Percentiles rank a stretch among this genome's conserved stretches.
These are phyloP conservation scores for Fusarium abutilonis DNA, from an alignment of 2,329 filamentous ascomycete species.

Conservation along the genomic window DNA sequence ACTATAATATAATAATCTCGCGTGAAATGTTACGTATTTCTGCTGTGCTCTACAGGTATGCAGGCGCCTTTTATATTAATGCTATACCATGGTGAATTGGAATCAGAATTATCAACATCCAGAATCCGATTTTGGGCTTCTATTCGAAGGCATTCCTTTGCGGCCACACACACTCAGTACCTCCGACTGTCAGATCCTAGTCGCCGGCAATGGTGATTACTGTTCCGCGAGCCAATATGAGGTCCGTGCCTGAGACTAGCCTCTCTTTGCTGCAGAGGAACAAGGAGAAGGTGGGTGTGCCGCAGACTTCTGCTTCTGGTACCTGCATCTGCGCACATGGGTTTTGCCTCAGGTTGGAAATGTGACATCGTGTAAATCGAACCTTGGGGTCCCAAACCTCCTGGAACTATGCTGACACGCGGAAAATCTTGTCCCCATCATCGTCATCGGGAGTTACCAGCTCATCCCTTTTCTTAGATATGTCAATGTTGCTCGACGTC, in stretches of 20 bases:
- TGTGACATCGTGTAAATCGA: conserved; percentile 44
- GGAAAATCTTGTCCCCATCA: conserved; percentile 33
- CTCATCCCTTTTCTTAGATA: conserved; percentile 4
- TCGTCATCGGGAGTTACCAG: conserved; percentile 20
- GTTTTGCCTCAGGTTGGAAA: conserved; percentile 28
- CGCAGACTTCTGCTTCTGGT: conserved; percentile 3
- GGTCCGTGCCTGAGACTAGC: conserved; percentile 53
- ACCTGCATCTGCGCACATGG: conserved; percentile 25
- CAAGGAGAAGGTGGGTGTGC: conserved; percentile 26
- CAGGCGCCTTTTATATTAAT: not conserved
- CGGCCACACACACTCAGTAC: conserved; percentile 21
- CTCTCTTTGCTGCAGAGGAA: conserved; percentile 37
- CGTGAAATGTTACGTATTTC: too few relatives aligned
- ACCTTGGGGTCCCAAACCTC: conserved; percentile 34
- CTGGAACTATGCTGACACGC: conserved; percentile 23
- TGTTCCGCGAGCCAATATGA: conserved; percentile 55
- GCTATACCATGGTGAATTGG: not conserved
- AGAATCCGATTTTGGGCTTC: not conserved
- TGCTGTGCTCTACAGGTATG: too few relatives aligned
- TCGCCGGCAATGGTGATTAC: conserved; percentile 21
- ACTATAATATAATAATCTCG: too few relatives aligned
- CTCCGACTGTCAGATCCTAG: conserved; percentile 15
- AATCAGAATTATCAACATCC: not conserved
- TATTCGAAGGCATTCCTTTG: conserved; percentile 19
- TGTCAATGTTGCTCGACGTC: conserved; percentile 5